These are phyloP conservation scores for Jamesozyma spencerorum DNA, from an alignment of 805 yeast species.

Conservation along the genomic window DNA sequence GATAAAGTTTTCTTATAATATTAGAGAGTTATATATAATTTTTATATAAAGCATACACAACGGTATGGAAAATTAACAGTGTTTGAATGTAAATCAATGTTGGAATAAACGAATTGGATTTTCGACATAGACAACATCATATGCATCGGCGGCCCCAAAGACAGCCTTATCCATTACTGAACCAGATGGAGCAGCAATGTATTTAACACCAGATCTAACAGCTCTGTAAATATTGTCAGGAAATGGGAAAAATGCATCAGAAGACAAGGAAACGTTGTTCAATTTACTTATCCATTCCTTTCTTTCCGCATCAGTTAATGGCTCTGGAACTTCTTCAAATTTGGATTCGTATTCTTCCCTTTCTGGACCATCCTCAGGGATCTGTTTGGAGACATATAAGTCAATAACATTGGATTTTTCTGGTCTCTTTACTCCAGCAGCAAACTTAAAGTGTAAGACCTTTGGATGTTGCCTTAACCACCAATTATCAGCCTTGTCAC, in stretches of 20 bases:
- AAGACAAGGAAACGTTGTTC: conserved; percentile 80
- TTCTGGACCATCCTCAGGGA: conserved; percentile 89
- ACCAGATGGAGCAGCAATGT: conserved; percentile 93
- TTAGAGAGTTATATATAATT: not conserved
- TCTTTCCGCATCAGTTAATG: conserved; percentile 76
- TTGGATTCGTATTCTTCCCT: conserved; percentile 84
- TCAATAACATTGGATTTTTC: conserved; percentile 98
- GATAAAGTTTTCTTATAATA: not conserved
- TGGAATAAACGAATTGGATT: conserved; percentile 97
- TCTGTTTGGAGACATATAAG: conserved; percentile 81
- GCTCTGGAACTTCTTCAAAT: conserved; percentile 74
- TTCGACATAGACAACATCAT: conserved; percentile 85
- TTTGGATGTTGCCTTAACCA: conserved; percentile 98
- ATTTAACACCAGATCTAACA: conserved; percentile 91
- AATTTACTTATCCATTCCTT: conserved; percentile 76
- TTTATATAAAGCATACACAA: too few relatives aligned
- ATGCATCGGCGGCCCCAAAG: conserved; percentile 88
- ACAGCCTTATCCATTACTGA: conserved; percentile 97
- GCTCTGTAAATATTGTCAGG: conserved; percentile 98
- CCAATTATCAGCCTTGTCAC: conserved; percentile 99
- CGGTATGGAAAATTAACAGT: not conserved
- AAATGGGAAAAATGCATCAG: conserved; percentile 99
- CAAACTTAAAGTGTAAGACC: conserved; percentile 91
- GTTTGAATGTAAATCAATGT: conserved; percentile 42
- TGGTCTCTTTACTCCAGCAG: conserved; percentile 95